Conservation (phyloP, 2,329 filamentous ascomycete species). For the Zalaria sp. region DNA sequence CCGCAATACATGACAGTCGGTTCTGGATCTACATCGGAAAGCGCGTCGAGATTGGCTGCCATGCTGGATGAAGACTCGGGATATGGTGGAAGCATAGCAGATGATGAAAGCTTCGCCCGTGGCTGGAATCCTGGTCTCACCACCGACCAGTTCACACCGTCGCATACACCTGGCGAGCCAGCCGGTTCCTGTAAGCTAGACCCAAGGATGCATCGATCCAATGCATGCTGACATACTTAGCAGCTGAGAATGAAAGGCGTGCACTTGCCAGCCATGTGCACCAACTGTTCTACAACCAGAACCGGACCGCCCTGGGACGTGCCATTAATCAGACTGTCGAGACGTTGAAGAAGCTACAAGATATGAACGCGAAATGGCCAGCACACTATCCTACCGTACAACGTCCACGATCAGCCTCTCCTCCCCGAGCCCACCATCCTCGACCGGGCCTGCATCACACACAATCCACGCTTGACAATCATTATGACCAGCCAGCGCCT, state of each 20-base stretch:
- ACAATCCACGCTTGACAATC: conserved; percentile 43
- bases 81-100: conserved; percentile 66
- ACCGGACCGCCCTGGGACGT: conserved; percentile 72
- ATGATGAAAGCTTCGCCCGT: conserved; percentile 42
- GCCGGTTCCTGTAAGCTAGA: not conserved
- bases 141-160: conserved; percentile 43
- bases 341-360: conserved; percentile 65
- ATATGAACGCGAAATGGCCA: conserved; percentile 85
- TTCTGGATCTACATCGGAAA: conserved; percentile 64
- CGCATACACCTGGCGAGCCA: conserved; percentile 31
- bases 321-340: conserved; percentile 81
- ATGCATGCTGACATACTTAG: conserved; percentile 30
- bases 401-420: conserved; percentile 33
- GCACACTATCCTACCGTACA: conserved; percentile 86
- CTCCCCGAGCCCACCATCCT: conserved; percentile 32
- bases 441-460: conserved; percentile 51
- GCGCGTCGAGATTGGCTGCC: conserved; percentile 65
- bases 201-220: conserved; percentile 7
- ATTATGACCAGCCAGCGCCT: conserved; percentile 22
- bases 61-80: conserved; percentile 81
- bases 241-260: conserved; percentile 49
- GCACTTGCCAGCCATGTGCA: conserved; percentile 71
- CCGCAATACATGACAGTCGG: conserved; percentile 83
- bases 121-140: conserved; percentile 42
- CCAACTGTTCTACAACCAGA: conserved; percentile 90